Evolutionary conservation across 225 moss, liverwort and hornwort species (phyloP), one percentile per base, ranked within the genome.

Genomic region (Asterella californica): DNA sequence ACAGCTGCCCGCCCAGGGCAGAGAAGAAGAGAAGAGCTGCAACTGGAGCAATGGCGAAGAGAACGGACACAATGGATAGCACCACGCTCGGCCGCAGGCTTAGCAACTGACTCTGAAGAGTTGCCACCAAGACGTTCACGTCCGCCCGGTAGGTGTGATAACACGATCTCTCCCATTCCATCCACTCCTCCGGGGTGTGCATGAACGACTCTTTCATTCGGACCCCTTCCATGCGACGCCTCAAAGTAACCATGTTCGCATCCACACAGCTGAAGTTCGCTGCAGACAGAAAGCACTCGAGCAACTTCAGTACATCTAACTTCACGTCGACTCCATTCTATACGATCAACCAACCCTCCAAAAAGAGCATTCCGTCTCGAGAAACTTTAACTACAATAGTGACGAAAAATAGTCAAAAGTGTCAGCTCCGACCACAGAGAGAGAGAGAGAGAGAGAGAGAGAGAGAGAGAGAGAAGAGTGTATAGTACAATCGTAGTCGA

Each of bases 161-260:
- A 15, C 91, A 91, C 46, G 90, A 88, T 79, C 91, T 92, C 80
- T 96, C 96, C 96, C 96, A 96, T 33, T 92, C 96, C 76, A 91
- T 86, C 96, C 96, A 96, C 22, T 91, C 91, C 0, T 90, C 79
- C 42, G 91, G 96, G n/a, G 82, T 76, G 32, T 88, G 89, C 63
- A 80, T 82, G 80, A 81, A 87, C 0, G 87, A 77, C 74, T 96
- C 96, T 17, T 92, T 91, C 70, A 85, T 75, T 24, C 94, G 92
- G 30, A 96, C 83, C 57, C 82, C 90, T 70, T 96, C 92, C 24
- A 96, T 94, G 17, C 96, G 92, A 84, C 90, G 88, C 81, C 96
- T 92, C 79, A 96, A 70, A 70, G 90, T 86, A 83, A 88, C 88
- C 96, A 96, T 96, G 77, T 96, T 90, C 19, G 91, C 91, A 79